phyloP scores from a whole-genome alignment of 2,329 filamentous ascomycete species.

The Scedosporium apiospermum region DNA sequence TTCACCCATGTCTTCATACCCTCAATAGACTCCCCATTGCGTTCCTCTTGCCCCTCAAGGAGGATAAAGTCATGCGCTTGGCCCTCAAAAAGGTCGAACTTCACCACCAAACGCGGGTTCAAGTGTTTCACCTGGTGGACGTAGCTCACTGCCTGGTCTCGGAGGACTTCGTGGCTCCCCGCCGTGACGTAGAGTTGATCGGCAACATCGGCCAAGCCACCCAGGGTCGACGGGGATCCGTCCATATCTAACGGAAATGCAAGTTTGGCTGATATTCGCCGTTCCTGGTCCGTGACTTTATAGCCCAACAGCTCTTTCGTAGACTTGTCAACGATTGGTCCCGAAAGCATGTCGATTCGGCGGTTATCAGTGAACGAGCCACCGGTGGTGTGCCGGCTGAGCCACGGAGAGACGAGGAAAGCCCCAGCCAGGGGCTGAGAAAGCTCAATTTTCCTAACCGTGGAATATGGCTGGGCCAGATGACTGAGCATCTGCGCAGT shows the following conservation, averaged over 20 bases:
- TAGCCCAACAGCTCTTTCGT: neutral
- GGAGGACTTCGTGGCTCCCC: constrained; percentile 10
- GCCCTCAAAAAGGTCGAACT: neutral
- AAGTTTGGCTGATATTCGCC: neutral
- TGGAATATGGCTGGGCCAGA: constrained; percentile 20
- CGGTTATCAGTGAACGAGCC: constrained; percentile 18
- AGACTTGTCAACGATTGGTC: constrained; percentile 6
- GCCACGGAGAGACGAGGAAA: constrained; percentile 23
- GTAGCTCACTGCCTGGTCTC: constrained; percentile 6
- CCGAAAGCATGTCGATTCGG: constrained; percentile 23
- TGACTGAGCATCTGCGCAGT: constrained; percentile 22
- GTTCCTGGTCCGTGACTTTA: too few species aligned
- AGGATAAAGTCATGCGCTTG: constrained; percentile 11
- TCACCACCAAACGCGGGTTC: constrained; percentile 10
- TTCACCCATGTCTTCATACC: neutral
- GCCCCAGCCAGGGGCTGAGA: constrained; percentile 18
- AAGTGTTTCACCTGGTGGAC: constrained; percentile 1
- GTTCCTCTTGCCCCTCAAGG: constrained; percentile 7
- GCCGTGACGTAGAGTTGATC: constrained; percentile 7
- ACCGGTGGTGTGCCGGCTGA: constrained; percentile 13
- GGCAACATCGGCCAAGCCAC: constrained; percentile 4
- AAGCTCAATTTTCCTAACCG: constrained; percentile 13
- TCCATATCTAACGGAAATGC: constrained; percentile 9
- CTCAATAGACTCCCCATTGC: constrained; percentile 3
- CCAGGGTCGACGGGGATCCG: neutral